phyloP scores from a whole-genome alignment of 106 monocot species.

The Dendrobium chrysotoxum region DNA sequence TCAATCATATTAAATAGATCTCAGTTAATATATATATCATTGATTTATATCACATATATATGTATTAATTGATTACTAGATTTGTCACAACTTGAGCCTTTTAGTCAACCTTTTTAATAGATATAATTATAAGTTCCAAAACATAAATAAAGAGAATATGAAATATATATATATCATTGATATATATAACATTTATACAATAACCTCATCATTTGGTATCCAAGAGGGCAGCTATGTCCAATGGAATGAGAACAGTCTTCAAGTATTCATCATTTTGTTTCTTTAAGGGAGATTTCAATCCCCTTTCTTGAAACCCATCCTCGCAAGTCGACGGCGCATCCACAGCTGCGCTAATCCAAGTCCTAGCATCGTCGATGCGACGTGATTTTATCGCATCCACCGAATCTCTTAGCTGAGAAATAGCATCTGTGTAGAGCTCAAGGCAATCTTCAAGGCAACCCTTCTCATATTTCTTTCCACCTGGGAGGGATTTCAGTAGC shows the following conservation, averaged over 20 bases:
- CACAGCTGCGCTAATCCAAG: conserved; percentile 4
- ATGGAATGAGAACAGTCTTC: conserved; percentile 1
- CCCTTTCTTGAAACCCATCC: conserved; percentile 9
- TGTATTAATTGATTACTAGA: no score
- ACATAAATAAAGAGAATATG: no score
- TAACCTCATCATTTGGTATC: not conserved
- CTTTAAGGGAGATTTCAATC: not conserved
- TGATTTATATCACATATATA: no score
- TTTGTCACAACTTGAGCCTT: not conserved
- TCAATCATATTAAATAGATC: no score
- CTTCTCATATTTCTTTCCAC: not conserved
- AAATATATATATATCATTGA: no score
- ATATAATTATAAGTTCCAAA: no score
- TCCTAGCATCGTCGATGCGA: conserved; percentile 6
- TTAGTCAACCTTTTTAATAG: not conserved
- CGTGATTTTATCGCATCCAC: not conserved
- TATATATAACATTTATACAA: not conserved
- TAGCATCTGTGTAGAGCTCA: conserved; percentile 1
- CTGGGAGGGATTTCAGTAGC: not conserved
- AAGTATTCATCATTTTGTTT: conserved; percentile 3
- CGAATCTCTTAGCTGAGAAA: not conserved
- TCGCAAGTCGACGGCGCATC: conserved; percentile 2
- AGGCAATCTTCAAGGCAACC: conserved; percentile 1
- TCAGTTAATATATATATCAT: no score
- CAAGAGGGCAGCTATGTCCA: not conserved